Percentiles rank a stretch among this genome's conserved stretches.
phyloP scores from a whole-genome alignment of 1,284 basidiomycete genomes.

The Leccinum insolens region DNA sequence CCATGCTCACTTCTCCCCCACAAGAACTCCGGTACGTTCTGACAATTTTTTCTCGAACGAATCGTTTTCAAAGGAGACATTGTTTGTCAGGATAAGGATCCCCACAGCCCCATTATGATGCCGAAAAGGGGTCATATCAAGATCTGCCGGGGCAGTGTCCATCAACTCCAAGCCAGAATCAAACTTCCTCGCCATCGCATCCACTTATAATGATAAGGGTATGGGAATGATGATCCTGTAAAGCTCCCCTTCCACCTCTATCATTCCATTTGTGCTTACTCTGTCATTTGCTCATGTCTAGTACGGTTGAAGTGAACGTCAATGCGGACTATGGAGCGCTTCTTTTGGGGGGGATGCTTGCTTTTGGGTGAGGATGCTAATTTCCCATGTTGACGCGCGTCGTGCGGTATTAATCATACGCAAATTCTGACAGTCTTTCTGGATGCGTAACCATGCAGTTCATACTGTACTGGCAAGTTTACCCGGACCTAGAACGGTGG shows the following conservation, averaged over 20 bases:
- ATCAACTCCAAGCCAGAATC: not conserved
- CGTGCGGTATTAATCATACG: not conserved
- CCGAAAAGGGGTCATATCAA: not conserved
- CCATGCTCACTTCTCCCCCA: not conserved
- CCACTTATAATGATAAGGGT: constrained; percentile 12
- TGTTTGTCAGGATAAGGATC: not conserved
- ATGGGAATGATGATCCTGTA: not conserved
- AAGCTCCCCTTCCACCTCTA: not conserved
- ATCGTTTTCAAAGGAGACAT: not conserved
- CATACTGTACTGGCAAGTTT: constrained; percentile 26
- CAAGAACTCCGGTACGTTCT: not conserved
- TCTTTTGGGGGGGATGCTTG: constrained; percentile 28
- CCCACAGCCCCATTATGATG: not conserved
- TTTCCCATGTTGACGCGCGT: not conserved
- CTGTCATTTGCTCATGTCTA: not conserved
- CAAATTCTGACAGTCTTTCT: constrained; percentile 20
- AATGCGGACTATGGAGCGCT: constrained; percentile 22
- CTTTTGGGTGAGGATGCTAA: constrained; percentile 20
- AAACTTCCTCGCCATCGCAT: constrained; percentile 1
- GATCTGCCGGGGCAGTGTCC: not conserved
- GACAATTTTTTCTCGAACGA: not conserved
- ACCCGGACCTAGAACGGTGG: constrained; percentile 18
- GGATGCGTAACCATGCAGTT: constrained; percentile 32
- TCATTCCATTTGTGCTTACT: not conserved
- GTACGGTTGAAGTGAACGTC: not conserved